phyloP scores from a whole-genome alignment of 768 basidiomycete species.

The Leccinum broughii region DNA sequence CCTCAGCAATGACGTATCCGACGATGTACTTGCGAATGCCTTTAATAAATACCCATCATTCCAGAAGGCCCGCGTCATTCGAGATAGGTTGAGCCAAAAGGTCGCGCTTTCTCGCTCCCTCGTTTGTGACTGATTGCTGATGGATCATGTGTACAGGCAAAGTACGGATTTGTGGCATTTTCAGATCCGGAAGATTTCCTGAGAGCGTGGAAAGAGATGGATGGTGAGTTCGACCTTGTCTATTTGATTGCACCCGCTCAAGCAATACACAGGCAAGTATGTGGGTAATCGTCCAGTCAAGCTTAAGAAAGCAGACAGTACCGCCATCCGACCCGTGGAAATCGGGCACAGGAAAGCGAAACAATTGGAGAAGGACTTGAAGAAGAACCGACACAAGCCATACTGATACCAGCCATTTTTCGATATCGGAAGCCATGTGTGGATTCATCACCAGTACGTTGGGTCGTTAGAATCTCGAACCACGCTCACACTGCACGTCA shows the following conservation, averaged over 20 bases:
- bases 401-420: constrained; percentile 47
- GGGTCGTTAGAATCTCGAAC: constrained; percentile 22
- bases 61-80: constrained; percentile 91
- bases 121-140: constrained; percentile 1
- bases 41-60: constrained; percentile 94
- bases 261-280: constrained; percentile 74
- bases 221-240: constrained; percentile 57
- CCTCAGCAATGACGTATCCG: constrained; percentile 96
- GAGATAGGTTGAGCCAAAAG: constrained; percentile 93
- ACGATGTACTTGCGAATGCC: constrained; percentile 91
- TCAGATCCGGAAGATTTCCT: constrained; percentile 98
- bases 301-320: constrained; percentile 90
- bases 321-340: constrained; percentile 84
- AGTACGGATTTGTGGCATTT: constrained; percentile 96
- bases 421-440: not conserved
- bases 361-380: constrained; percentile 84
- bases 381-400: constrained; percentile 87
- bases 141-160: constrained; percentile 57
- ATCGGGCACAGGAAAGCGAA: constrained; percentile 93
- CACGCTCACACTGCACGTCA: constrained; percentile 23
- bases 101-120: constrained; percentile 37
- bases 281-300: constrained; percentile 98
- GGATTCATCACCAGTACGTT: constrained; percentile 30
- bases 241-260: constrained; percentile 4
- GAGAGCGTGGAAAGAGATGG: constrained; percentile 99